Conservation (phyloP, 73 alveolate species). For the Paramecium octaurelia region DNA sequence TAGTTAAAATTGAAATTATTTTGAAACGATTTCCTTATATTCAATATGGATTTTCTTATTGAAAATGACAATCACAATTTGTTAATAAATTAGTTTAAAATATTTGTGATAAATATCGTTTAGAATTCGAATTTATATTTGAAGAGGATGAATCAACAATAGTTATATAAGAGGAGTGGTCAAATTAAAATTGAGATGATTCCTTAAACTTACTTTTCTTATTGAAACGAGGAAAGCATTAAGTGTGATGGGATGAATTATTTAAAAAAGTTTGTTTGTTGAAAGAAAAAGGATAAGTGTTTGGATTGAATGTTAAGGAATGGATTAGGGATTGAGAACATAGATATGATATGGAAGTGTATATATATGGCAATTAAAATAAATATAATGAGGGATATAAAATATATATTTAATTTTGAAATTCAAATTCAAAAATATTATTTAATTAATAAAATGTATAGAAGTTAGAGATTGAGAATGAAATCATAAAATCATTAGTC, state of each 20-base stretch:
- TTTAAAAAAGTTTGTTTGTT: not conserved
- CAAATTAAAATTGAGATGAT: not conserved
- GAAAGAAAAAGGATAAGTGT: not conserved
- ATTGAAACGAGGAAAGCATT: not conserved
- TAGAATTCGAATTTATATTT: not conserved
- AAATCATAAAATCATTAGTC: constrained; percentile 30
- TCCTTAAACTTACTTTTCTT: not conserved
- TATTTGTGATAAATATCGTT: not conserved
- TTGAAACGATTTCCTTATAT: not conserved
- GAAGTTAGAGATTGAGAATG: constrained; percentile 42
- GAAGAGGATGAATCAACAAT: not conserved
- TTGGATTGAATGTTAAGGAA: not conserved
- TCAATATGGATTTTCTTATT: not conserved
- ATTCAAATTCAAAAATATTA: constrained; percentile 17
- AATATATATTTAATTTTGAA: not conserved
- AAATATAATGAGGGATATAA: constrained; percentile 14
- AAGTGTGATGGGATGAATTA: not conserved
- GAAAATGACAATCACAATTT: not conserved
- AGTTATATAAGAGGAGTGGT: not conserved
- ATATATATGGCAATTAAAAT: not conserved
- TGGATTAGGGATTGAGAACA: not conserved
- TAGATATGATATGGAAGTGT: not conserved
- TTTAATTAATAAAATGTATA: not conserved
- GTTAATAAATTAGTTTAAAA: not conserved
- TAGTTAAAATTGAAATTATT: not conserved